phyloP scores from a whole-genome alignment of 352 stramenopile species.

The Globisporangium apiculatum region DNA sequence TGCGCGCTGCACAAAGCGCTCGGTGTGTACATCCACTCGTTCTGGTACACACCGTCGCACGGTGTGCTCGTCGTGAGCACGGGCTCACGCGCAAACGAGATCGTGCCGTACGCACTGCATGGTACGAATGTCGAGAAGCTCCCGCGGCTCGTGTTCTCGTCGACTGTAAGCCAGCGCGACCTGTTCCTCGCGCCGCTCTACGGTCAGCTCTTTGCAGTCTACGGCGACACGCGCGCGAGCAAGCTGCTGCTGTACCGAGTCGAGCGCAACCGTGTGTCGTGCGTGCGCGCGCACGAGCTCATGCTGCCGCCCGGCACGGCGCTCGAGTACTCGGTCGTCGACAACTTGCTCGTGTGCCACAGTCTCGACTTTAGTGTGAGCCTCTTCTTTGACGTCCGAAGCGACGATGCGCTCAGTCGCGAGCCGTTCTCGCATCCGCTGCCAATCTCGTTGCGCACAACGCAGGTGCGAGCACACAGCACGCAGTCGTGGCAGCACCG shows the following conservation, averaged over 20 bases:
- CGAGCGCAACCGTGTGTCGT: conserved; percentile 51
- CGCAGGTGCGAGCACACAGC: conserved; percentile 1
- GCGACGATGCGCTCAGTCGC: conserved; percentile 28
- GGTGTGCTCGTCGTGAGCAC: conserved; percentile 63
- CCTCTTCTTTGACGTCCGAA: conserved; percentile 76
- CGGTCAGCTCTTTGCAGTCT: conserved; percentile 55
- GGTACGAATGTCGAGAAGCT: conserved; percentile 58
- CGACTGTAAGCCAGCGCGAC: conserved; percentile 37
- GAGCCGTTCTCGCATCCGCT: conserved; percentile 72
- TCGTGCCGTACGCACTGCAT: conserved; percentile 63
- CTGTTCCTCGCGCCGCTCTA: conserved; percentile 66
- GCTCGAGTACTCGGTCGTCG: conserved; percentile 69
- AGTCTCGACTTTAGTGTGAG: conserved; percentile 76
- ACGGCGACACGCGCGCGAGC: conserved; percentile 41
- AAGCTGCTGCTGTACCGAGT: conserved; percentile 75
- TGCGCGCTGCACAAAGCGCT: conserved; percentile 53
- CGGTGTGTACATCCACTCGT: conserved; percentile 53
- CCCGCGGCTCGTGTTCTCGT: conserved; percentile 65
- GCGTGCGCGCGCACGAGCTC: conserved; percentile 67
- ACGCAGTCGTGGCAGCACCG: background rate
- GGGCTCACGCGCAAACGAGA: conserved; percentile 66
- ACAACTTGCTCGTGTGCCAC: conserved; percentile 80
- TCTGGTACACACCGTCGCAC: conserved; percentile 63
- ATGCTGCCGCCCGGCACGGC: conserved; percentile 51
- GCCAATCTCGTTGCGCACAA: conserved; percentile 42